Base-by-base conservation (phyloP, 345 rosid species). In the Combretum micranthum region DNA sequence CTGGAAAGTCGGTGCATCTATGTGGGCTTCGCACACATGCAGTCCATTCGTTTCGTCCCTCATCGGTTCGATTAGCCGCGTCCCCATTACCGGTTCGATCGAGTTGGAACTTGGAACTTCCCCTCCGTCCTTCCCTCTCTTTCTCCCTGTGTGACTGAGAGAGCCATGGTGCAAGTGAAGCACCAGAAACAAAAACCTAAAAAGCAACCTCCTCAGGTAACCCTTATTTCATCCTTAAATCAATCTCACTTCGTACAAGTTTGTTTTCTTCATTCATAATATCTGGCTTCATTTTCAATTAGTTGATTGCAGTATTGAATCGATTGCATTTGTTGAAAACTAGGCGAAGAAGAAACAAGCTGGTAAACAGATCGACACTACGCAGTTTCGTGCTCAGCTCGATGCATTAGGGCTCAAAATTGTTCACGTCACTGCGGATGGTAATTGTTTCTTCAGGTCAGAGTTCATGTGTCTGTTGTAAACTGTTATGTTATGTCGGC, bases 401-500 rank as follows among this genome's bases (percentile, higher is more conserved):
- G 93, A 92, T 48, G 61, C 74, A 15, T 79, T 83, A 67, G 91
- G 93, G 14, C 80, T 92, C 50, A 73, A 84, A 71, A 81, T 88
- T 26, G 69, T 88, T 65, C 75, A 84, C 62, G 83, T 92, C 23
- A 88, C 95, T 20, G 77, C 96, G 20, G 98, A 92, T 61, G 96
- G 98, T 75, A 92, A 88, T 72, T 88, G 96, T 72, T 84, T 92
- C 70, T 92, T 92, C 93, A 88, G 98, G 96, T 92, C 67, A 25
- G 87, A 79, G 63, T 64, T 44, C 67, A 18, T 56, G 13, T 8
- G 15, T 15, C 13, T 56, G 44, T 16, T 21, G 37, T 39, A 20
- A 13, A 14, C 17, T 61, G 49, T n/a, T 20, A n/a, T 20, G 42
- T 50, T 44, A 25, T 13, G 15, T 25, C 15, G 15, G n/a, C 14